phyloP scores from a whole-genome alignment of 345 rosid genomes.

The Ceriops tagal region DNA sequence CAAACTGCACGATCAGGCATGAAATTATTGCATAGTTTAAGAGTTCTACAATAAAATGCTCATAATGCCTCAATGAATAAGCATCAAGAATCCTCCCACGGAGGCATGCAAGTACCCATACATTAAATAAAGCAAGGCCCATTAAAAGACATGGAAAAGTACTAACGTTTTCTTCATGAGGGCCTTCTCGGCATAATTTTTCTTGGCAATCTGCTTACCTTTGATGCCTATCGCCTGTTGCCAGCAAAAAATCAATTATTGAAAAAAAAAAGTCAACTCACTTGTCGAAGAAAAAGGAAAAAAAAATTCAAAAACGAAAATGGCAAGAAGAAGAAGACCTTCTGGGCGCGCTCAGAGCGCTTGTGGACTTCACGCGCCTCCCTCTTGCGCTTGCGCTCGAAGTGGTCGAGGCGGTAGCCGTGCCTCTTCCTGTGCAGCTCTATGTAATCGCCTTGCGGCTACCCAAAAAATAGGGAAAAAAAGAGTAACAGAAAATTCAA shows the following conservation, averaged over 20 bases:
- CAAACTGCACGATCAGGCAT: too few relatives aligned
- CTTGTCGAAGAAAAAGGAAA: not conserved
- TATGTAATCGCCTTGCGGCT: slow-evolving; percentile 97
- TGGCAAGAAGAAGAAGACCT: slow-evolving; percentile 25
- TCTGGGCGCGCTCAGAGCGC: slow-evolving; percentile 68
- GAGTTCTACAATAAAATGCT: too few relatives aligned
- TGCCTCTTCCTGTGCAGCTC: slow-evolving; percentile 74
- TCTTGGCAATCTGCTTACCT: slow-evolving; percentile 39
- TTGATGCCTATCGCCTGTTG: slow-evolving; percentile 30
- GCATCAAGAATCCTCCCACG: too few relatives aligned
- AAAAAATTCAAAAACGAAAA: not conserved
- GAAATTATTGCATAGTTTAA: too few relatives aligned
- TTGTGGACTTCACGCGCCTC: slow-evolving; percentile 86
- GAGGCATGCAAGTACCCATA: too few relatives aligned
- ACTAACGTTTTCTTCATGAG: slow-evolving; percentile 37
- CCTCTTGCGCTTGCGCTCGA: slow-evolving; percentile 87
- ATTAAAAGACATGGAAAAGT: not conserved
- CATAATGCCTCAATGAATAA: too few relatives aligned
- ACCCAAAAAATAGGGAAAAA: slow-evolving; percentile 12
- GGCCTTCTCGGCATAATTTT: slow-evolving; percentile 34
- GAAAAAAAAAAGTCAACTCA: not conserved
- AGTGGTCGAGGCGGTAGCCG: slow-evolving; percentile 75
- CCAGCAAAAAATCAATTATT: not conserved
- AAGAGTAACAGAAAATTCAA: too few relatives aligned
- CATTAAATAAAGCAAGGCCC: too few relatives aligned